These are phyloP conservation scores for Phytophthora colocasiae DNA, from an alignment of 352 stramenopile species.

Conservation along the genomic window DNA sequence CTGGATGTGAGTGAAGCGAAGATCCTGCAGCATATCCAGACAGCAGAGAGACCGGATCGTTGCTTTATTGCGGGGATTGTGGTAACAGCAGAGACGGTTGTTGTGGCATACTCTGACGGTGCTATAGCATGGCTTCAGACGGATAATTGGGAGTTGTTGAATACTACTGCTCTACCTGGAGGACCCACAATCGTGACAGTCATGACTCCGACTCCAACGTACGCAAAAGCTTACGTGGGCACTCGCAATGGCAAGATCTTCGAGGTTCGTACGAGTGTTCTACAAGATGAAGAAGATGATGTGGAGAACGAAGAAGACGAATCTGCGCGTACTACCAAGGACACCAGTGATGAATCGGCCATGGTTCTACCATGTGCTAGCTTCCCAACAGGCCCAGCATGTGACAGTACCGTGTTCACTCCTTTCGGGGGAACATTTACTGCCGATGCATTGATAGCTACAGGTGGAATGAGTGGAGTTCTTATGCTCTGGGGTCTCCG, in stretches of 20 bases:
- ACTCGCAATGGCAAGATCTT: conserved; percentile 66
- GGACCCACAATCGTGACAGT: conserved; percentile 33
- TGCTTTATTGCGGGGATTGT: conserved; percentile 56
- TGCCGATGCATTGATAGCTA: conserved; percentile 57
- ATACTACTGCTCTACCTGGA: conserved; percentile 40
- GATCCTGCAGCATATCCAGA: conserved; percentile 43
- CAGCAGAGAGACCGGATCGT: conserved; percentile 41
- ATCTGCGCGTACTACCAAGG: background rate
- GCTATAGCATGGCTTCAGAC: conserved; percentile 57
- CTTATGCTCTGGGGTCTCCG: conserved; percentile 64
- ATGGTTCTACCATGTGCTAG: conserved; percentile 54
- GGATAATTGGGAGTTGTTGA: conserved; percentile 51
- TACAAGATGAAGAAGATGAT: conserved; percentile 66
- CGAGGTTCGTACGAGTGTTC: conserved; percentile 63
- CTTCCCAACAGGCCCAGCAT: conserved; percentile 58
- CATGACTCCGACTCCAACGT: conserved; percentile 58
- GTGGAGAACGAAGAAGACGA: conserved; percentile 69
- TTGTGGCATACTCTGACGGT: conserved; percentile 61
- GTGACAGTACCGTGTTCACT: conserved; percentile 58
- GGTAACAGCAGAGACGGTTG: conserved; percentile 57
- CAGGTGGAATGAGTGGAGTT: conserved; percentile 51
- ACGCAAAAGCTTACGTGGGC: conserved; percentile 66
- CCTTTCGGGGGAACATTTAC: conserved; percentile 57
- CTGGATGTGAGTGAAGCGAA: conserved; percentile 45
- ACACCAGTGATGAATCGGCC: conserved; percentile 22